These are phyloP conservation scores for Macrolepiota dolichaula DNA, from an alignment of 768 basidiomycete species.

Conservation along the genomic window DNA sequence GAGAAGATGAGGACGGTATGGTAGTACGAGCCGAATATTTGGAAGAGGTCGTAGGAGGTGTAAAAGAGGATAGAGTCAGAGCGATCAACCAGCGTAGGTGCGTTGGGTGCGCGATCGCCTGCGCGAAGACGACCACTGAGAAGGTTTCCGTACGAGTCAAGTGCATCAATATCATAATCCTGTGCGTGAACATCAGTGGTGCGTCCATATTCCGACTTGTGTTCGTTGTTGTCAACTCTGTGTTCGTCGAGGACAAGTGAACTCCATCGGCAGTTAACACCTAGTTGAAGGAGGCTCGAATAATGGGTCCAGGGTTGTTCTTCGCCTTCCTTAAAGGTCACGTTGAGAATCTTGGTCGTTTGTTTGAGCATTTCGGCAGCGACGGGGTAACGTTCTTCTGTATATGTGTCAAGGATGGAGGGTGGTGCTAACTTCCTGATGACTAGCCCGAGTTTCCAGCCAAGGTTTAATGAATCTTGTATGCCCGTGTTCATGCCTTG, in stretches of 20 bases:
- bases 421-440: constrained; percentile 23
- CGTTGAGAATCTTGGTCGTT: constrained; percentile 18
- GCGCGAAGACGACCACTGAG: constrained; percentile 25
- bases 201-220: constrained; percentile 14
- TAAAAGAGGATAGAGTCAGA: constrained; percentile 7
- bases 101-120: constrained; percentile 46
- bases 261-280: constrained; percentile 54
- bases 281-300: constrained; percentile 35
- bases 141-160: constrained; percentile 22
- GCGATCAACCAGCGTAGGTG: constrained; percentile 21
- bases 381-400: constrained; percentile 32
- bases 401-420: constrained; percentile 28
- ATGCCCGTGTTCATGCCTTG: constrained; percentile 30
- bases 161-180: neutral
- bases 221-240: constrained; percentile 11
- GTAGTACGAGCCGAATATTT: constrained; percentile 23
- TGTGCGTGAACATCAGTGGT: neutral
- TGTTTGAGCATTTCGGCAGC: constrained; percentile 33
- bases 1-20: constrained; percentile 34
- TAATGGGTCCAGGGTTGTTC: constrained; percentile 19
- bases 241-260: constrained; percentile 40
- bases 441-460: constrained; percentile 35
- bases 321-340: neutral
- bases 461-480: constrained; percentile 33
- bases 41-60: constrained; percentile 19